Evolutionary conservation across 2,329 filamentous ascomycete genomes (phyloP), one percentile per base, ranked within the genome.

Genomic region (Fusarium subtropicale): DNA sequence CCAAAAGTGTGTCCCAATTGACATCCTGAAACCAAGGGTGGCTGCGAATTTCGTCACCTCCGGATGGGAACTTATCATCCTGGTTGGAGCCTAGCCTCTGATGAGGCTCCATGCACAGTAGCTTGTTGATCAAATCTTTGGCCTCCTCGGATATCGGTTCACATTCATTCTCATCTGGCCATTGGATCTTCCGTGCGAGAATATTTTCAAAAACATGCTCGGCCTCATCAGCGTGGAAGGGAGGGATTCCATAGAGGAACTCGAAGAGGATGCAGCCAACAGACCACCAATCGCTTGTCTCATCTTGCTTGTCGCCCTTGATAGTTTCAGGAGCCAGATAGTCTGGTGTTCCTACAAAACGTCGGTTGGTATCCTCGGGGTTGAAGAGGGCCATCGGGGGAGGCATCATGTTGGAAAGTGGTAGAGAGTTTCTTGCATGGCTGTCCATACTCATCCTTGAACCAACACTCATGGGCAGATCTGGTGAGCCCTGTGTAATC

Each of bases 221-320:
- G 0, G 96, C 93, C 48, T 94, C 94, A 22, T 86, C 84, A 2
- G 93, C 96, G 78, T 98, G 94, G 79, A 99, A 99, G 1, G 96
- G 96, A 1, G 96, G 96, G 60, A 93, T 91, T 1, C 96, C 96
- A 76, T 93, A 98, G 4, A 99, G 83, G 71, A 97, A 97, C 76
- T 99, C 96, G 75, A 97, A 99, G 79, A 98, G 83, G 73, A 99
- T 98, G 78, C 97, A 99, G 1, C 96, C 96, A n/a, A 99, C 86
- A 24, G 96, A 98, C 96, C 96, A 99, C 96, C 96, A 99, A 88
- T 99, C 96, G 77, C 96, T 98, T 71, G 95, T 96, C 79, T 98
- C 95, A 76, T 99, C 96, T 79, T 99, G 96, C 3, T 95, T 94
- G 71, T 94, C 90, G 51, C 97, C 96, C 70, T 93, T 94, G 76